Conservation (phyloP, 2,329 filamentous ascomycete species). For the Nemania diffusa region DNA sequence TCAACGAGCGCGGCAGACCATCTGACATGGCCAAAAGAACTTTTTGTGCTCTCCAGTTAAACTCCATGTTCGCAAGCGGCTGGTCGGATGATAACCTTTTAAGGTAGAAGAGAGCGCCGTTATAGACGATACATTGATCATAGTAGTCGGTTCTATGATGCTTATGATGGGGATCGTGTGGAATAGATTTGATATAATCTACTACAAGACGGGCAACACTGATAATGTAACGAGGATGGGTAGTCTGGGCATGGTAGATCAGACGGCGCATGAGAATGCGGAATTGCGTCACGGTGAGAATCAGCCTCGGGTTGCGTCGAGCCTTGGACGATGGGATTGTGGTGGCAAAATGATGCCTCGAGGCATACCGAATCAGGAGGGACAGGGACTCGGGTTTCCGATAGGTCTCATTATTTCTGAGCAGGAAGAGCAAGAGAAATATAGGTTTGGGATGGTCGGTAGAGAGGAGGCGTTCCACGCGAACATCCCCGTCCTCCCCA, state of each 20-base stretch:
- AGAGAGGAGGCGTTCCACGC: conserved; percentile 51
- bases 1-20: conserved; percentile 58
- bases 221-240: conserved; percentile 47
- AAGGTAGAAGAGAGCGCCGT: conserved; percentile 53
- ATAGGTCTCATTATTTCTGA: conserved; percentile 51
- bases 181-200: conserved; percentile 46
- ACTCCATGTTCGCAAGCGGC: conserved; percentile 53
- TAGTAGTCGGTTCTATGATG: conserved; percentile 38
- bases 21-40: conserved; percentile 64
- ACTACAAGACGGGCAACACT: conserved; percentile 47
- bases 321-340: neutral
- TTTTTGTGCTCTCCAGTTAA: conserved; percentile 69
- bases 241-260: conserved; percentile 39
- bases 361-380: conserved; percentile 50
- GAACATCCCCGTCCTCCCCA: conserved; percentile 49
- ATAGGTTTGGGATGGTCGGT: conserved; percentile 51
- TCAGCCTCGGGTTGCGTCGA: conserved; percentile 4
- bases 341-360: conserved; percentile 35
- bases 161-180: conserved; percentile 31
- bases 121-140: conserved; percentile 53
- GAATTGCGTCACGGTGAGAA: conserved; percentile 40
- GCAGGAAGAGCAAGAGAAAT: conserved; percentile 53
- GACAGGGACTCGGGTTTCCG: conserved; percentile 47
- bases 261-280: conserved; percentile 44
- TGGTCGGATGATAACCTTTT: conserved; percentile 49